A percentile compares a stretch with the other conserved stretches of the same genome.
Evolutionary conservation across 805 yeast species (phyloP).

Genomic region (Blastobotrys americana): DNA sequence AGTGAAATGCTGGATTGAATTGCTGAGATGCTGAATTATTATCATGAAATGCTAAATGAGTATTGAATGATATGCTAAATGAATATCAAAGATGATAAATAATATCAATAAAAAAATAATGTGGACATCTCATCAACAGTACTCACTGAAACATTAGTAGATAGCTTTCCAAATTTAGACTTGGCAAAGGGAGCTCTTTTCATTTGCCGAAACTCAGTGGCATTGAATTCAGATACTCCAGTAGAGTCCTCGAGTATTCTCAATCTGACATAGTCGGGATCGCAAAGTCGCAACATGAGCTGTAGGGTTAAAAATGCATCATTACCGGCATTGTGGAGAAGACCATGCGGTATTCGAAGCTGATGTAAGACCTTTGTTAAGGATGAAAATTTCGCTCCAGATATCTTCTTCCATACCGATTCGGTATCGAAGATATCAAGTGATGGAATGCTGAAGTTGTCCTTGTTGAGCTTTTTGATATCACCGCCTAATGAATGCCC

Average conservation of each 20-base stretch:
- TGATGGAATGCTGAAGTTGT: constrained; percentile 44
- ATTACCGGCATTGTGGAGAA: constrained; percentile 64
- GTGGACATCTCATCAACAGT: too few relatives aligned
- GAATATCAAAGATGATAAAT: too few relatives aligned
- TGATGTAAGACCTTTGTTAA: constrained; percentile 42
- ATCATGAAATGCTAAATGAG: too few relatives aligned
- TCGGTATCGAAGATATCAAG: constrained; percentile 41
- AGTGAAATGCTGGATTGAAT: too few relatives aligned
- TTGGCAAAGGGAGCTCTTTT: too few relatives aligned
- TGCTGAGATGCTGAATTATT: too few relatives aligned
- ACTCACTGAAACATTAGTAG: too few relatives aligned
- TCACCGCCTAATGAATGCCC: constrained; percentile 59
- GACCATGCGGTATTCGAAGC: constrained; percentile 48
- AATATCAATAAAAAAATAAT: too few relatives aligned
- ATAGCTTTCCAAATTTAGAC: too few relatives aligned
- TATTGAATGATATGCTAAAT: too few relatives aligned
- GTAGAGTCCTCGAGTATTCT: constrained; percentile 2
- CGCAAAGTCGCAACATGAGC: constrained; percentile 9
- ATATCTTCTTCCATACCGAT: constrained; percentile 34
- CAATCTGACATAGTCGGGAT: constrained; percentile 5
- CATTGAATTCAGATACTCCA: too few relatives aligned
- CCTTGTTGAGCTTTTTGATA: constrained; percentile 40
- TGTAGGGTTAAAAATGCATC: constrained; percentile 57
- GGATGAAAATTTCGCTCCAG: constrained; percentile 7
- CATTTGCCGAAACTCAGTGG: too few relatives aligned